These are phyloP conservation scores for Saturnispora besseyi DNA, from an alignment of 805 yeast species.

Conservation along the genomic window DNA sequence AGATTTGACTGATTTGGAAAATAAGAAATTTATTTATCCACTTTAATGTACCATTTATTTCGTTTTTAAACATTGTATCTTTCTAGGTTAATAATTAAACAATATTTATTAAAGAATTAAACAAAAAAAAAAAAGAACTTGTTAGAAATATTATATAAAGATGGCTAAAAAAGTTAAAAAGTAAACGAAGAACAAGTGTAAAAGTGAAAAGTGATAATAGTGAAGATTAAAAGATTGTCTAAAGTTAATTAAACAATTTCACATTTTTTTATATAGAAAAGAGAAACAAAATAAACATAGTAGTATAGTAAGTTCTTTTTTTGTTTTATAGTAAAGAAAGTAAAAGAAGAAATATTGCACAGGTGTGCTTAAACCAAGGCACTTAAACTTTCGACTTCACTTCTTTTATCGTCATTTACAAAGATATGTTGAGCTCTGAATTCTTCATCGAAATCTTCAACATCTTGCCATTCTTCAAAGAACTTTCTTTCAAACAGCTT, in stretches of 20 bases:
- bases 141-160: background rate
- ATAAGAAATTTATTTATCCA: slow-evolving; percentile 44
- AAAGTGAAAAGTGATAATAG: background rate
- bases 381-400: background rate
- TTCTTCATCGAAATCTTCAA: slow-evolving; percentile 47
- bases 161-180: background rate
- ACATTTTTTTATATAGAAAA: slow-evolving; percentile 1
- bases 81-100: background rate
- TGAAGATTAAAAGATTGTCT: background rate
- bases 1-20: slow-evolving; percentile 48
- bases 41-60: slow-evolving; percentile 16
- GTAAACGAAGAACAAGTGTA: background rate
- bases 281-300: background rate
- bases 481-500: slow-evolving; percentile 45
- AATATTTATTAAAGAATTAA: background rate
- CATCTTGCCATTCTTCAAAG: slow-evolving; percentile 55
- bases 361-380: background rate
- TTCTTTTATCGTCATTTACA: background rate
- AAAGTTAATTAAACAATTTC: background rate
- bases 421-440: slow-evolving; percentile 7
- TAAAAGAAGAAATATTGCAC: background rate
- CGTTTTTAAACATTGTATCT: too few relatives aligned
- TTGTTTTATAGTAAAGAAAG: background rate
- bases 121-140: background rate
- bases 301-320: background rate